Evolutionary conservation across 164 flowering plant species (phyloP), one percentile per base, ranked within the genome.

Genomic region (Vitis labrusca): DNA sequence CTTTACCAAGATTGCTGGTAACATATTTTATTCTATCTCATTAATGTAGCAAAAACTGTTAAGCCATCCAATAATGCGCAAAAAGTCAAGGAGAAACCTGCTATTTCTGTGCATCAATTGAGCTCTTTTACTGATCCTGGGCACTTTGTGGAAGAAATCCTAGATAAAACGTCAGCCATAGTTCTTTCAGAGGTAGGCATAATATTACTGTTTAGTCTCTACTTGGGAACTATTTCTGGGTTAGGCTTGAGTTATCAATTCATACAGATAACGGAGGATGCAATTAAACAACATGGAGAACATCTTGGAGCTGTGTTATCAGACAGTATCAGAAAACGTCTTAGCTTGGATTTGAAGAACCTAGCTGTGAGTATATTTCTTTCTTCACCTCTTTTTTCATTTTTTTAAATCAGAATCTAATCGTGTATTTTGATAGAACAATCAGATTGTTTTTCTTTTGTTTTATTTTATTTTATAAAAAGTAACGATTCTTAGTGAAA

Each of bases 61-160:
- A 83, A 82, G 75, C 78, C 84, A 75, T 72, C 86, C n/a, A 78
- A 64, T 67, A 74, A 60, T 51, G 74, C 66, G 2, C 76, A 75
- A 74, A 75, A 66, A 68, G 69, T 16, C 13, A 83, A 81, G 79
- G 80, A 71, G 27, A 84, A 80, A 64, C 69, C 83, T 6, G 59
- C 66, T 15, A 71, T 16, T 47, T 68, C 49, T 10, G 67, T 49
- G n/a, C 67, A 74, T 12, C 69, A 75, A 5, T 61, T 82, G 8
- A 70, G 69, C 70, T 53, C 79, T 29, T 77, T 80, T 66, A 59
- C 85, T 30, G 81, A 89, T 84, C 75, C 85, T 32, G 81, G 74
- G 61, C 79, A 78, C 61, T 85, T 89, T 70, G 88, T 89, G 55
- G 88, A 92, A 66, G 93, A 91, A 74, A 82, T 95, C 67, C 71